phyloP scores from a whole-genome alignment of 768 basidiomycete species.

The Boletus insuetus region DNA sequence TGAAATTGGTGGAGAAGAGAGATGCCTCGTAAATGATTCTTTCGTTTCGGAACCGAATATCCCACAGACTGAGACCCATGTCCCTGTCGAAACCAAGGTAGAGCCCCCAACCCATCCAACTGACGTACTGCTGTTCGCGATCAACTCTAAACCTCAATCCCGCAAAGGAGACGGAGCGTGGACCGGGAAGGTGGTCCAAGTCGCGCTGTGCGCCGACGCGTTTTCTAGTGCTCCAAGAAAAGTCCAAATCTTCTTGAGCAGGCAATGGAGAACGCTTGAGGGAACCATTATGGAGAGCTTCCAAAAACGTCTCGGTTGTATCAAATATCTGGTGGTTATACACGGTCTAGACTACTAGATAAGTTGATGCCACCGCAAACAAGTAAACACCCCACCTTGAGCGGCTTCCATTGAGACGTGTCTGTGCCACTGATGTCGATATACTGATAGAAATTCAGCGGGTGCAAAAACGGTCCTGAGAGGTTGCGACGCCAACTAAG shows the following conservation, averaged over 20 bases:
- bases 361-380: background rate
- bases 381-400: slow-evolving; percentile 38
- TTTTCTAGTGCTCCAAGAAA: slow-evolving; percentile 47
- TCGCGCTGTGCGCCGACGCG: slow-evolving; percentile 43
- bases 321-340: slow-evolving; percentile 60
- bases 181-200: slow-evolving; percentile 63
- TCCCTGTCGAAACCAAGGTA: slow-evolving; percentile 64
- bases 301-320: slow-evolving; percentile 46
- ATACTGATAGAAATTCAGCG: slow-evolving; percentile 55
- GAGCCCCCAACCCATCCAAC: slow-evolving; percentile 67
- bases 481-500: slow-evolving; percentile 47
- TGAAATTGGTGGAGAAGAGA: too few species aligned
- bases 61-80: slow-evolving; percentile 63
- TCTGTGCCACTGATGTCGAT: slow-evolving; percentile 56
- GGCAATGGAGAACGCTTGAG: slow-evolving; percentile 39
- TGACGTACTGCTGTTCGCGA: slow-evolving; percentile 48
- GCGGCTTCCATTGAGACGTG: slow-evolving; percentile 45
- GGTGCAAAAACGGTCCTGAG: slow-evolving; percentile 52
- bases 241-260: slow-evolving; percentile 31
- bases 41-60: slow-evolving; percentile 55
- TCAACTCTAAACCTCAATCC: slow-evolving; percentile 60
- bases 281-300: slow-evolving; percentile 52
- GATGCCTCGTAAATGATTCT: slow-evolving; percentile 60
- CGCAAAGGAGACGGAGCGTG: slow-evolving; percentile 58
- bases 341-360: slow-evolving; percentile 38